phyloP scores from a whole-genome alignment of 2,329 filamentous ascomycete genomes.

The Thielaviopsis ethacetica region DNA sequence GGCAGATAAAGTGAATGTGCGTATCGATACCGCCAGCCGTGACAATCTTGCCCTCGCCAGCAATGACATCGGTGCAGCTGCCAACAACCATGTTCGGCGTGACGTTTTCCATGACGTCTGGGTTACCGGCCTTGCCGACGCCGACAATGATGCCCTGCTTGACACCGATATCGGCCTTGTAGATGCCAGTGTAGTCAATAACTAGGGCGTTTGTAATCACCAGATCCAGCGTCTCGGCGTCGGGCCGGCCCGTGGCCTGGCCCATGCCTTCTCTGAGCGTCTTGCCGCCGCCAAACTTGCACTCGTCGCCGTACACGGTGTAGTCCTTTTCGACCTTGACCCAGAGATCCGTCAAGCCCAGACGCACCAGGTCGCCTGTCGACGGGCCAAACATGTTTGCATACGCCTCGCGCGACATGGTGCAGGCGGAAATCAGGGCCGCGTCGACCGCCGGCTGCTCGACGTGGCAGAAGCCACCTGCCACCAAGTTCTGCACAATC shows the following conservation, averaged over 20 bases:
- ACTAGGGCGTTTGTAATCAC: constrained; percentile 83
- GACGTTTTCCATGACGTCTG: constrained; percentile 91
- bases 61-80: constrained; percentile 79
- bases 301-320: constrained; percentile 80
- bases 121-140: constrained; percentile 90
- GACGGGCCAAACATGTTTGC: constrained; percentile 86
- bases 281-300: constrained; percentile 89
- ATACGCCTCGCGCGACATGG: constrained; percentile 67
- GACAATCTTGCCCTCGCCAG: constrained; percentile 77
- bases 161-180: constrained; percentile 91
- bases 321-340: constrained; percentile 75
- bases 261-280: constrained; percentile 91
- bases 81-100: constrained; percentile 65
- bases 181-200: constrained; percentile 82
- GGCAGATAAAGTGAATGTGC: constrained; percentile 90
- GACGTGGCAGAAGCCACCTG: constrained; percentile 62
- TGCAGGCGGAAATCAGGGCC: constrained; percentile 41
- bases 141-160: constrained; percentile 73
- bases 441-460: constrained; percentile 44
- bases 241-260: constrained; percentile 62
- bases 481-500: constrained; percentile 50
- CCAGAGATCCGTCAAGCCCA: constrained; percentile 80
- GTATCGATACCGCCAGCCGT: constrained; percentile 82
- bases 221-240: constrained; percentile 61
- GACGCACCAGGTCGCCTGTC: constrained; percentile 64